A percentile compares a stretch with the other conserved stretches of the same genome.
Evolutionary conservation across 306 rosid genomes (phyloP).

Genomic region (Castanea sativa): DNA sequence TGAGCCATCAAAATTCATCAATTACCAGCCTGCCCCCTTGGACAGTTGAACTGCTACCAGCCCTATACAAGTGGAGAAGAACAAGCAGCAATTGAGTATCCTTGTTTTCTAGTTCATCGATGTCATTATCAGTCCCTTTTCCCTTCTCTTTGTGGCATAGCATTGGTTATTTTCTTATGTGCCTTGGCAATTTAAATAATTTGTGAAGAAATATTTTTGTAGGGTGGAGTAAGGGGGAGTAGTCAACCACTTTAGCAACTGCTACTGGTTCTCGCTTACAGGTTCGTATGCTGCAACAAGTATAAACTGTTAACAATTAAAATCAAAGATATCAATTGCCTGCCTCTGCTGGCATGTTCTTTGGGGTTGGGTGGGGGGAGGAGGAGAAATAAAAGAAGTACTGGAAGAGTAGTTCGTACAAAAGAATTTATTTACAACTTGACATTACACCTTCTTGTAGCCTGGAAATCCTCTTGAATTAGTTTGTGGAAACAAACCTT

Average conservation of each 20-base stretch:
- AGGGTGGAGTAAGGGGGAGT: conserved; percentile 95
- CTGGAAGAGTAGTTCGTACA: neutral
- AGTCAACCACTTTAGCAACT: conserved; percentile 81
- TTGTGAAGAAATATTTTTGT: conserved; percentile 28
- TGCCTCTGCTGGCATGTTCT: neutral
- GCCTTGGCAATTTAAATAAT: conserved; percentile 4
- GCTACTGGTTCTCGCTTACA: conserved; percentile 70
- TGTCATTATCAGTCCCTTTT: neutral
- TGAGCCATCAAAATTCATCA: neutral
- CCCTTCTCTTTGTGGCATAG: neutral
- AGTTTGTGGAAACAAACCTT: neutral
- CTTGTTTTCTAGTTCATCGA: neutral
- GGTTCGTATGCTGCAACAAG: conserved; percentile 37
- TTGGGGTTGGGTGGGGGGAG: neutral
- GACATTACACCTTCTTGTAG: neutral
- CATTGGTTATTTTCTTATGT: neutral
- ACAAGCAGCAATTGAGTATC: neutral
- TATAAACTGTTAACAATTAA: neutral
- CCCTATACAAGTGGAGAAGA: neutral
- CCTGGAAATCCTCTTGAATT: neutral
- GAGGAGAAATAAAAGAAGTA: neutral
- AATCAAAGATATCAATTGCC: neutral
- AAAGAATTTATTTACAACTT: neutral
- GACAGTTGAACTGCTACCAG: neutral
- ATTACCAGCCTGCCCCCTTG: neutral